These are phyloP conservation scores for Leonotis leonurus DNA, from an alignment of 257 asterid species.

Conservation along the genomic window DNA sequence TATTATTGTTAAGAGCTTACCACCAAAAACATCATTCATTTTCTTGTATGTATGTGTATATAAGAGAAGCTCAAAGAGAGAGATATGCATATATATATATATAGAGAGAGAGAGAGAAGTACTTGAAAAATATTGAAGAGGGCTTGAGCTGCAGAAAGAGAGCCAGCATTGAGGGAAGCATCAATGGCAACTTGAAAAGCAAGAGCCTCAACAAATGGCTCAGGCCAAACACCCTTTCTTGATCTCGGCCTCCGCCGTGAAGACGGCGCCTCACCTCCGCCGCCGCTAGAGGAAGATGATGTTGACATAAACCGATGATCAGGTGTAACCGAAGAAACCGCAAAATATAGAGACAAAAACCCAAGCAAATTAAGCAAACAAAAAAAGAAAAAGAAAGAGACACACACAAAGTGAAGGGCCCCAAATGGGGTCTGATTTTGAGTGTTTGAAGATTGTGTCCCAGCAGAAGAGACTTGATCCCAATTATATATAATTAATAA, in stretches of 20 bases:
- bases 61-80: neutral
- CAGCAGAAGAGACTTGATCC: slow-evolving; percentile 13
- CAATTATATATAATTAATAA: neutral
- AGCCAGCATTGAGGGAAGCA: slow-evolving; percentile 47
- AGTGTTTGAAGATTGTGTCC: slow-evolving; percentile 25
- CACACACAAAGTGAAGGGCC: slow-evolving; percentile 15
- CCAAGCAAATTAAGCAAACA: no score
- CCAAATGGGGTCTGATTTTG: slow-evolving; percentile 20
- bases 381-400: neutral
- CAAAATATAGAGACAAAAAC: neutral
- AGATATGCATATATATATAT: neutral
- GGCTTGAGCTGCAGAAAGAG: slow-evolving; percentile 75
- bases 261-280: slow-evolving; percentile 24
- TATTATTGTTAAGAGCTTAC: slow-evolving; percentile 15
- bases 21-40: neutral
- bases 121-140: slow-evolving; percentile 70
- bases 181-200: slow-evolving; percentile 57
- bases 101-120: neutral
- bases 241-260: slow-evolving; percentile 37
- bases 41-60: neutral
- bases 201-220: slow-evolving; percentile 68
- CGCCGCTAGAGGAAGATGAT: slow-evolving; percentile 33
- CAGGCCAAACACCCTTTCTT: slow-evolving; percentile 71
- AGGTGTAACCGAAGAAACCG: neutral
- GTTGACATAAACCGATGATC: slow-evolving; percentile 33